Base-by-base conservation (phyloP, 2,329 filamentous ascomycete species). In the Macrophomina pseudophaseolina region DNA sequence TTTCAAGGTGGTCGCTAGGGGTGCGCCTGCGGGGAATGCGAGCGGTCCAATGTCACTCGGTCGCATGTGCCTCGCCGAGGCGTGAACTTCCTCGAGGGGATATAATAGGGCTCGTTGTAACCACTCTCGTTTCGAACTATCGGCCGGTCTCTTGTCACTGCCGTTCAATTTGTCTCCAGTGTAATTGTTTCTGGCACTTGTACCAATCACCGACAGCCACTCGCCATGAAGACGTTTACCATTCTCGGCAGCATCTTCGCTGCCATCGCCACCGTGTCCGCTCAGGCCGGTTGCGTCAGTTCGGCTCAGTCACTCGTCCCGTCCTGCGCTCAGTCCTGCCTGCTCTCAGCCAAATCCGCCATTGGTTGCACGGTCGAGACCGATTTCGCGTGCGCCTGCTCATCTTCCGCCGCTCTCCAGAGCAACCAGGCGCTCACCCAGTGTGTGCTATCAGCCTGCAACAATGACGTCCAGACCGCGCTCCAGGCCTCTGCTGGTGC, bases 361-460 rank as follows among this genome's bases (percentile, higher is more conserved):
- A 48, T 59, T 32, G 64, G 64, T 12, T 66, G 54, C 54, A 66
- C 53, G 16, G 64, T 66, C 35, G 53, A 58, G 35, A 66, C 64
- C 33, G 64, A 66, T 33, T 66, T 44, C 44, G 53, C 53, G 9
- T 66, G 64, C 54, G 64, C 30, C 12, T 66, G 64, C 52, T 46
- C 52, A 7, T 48, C 44, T 32, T 66, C 64, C 14, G 32, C 53
- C 9, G 44, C 42, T 7, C 44, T 66, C 23, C 14, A 23, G 18
- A 52, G 16, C 42, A 66, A 58, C 32, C 9, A 42, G 4, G 53
- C 52, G 4, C 35, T 66, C 7, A 66, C 64, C 6, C 42, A 51
- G 30, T 66, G 64, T 35, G 64, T 66, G 38, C 44, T 66, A 4
- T 30, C 30, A n/a, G 52, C 64, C 3, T 66, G 64, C 53, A 51